Base-by-base conservation (phyloP, 2,329 filamentous ascomycete genomes). In the Verticillium longisporum region DNA sequence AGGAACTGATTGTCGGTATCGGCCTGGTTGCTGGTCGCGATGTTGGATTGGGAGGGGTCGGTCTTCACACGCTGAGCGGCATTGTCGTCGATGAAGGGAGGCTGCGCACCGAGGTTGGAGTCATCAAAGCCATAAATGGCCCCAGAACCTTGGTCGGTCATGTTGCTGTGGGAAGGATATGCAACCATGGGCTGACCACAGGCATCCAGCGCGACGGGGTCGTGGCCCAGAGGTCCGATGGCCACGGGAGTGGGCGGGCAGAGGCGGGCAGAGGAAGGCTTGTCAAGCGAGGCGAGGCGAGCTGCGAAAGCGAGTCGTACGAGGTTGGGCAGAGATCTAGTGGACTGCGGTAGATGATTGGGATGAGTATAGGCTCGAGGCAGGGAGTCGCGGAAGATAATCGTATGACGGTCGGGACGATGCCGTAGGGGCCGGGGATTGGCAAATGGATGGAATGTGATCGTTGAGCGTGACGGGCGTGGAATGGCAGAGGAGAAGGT, bases 111-210 rank as follows among this genome's bases (percentile, higher is more conserved):
- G 61, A 75, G 69, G 66, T 73, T 73, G 60, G 74, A 69, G 67
- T 78, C 77, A 61, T 79, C 77, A 65, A 80, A 74, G 69, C 77
- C 77, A 67, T 75, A 80, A 63, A 79, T 73, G 69, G 73, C 73
- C 66, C 74, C 67, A 66, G 72, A 69, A 66, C 77, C 75, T 67
- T 76, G 72, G 69, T 76, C 73, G 62, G 74, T 70, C 76, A 78
- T 77, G 66, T 66, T 67, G 65, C 65, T 67, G 57, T 57, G 61
- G 58, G 53, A 56, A 50, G 32, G 21, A 63, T 62, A 65, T 64
- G 62, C 62, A 65, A 63, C 60, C 59, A 63, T 68, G 66, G 66
- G 59, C 66, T 66, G 65, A 68, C 63, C 55, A 9, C 34, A 45
- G n/a, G 56, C 36, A 32, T 59, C 45, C 45, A 34, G 57, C 31